phyloP scores from a whole-genome alignment of 169 alveolate species.

The Eimeria praecox region DNA sequence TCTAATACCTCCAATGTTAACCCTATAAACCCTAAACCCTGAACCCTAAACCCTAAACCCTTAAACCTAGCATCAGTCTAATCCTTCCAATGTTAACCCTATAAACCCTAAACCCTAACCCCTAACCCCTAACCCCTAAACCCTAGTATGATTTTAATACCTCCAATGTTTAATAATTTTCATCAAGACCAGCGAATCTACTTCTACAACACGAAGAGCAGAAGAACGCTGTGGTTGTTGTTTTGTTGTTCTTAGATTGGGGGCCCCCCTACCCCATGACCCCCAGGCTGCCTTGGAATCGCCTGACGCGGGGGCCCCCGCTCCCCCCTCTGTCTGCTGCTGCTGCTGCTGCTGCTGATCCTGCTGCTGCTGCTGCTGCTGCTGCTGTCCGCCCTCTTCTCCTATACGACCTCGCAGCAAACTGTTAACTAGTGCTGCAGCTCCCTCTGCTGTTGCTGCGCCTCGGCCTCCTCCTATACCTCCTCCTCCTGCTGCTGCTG shows the following conservation, averaged over 20 bases:
- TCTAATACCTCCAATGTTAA: conserved; percentile 87
- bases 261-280: conserved; percentile 41
- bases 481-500: not conserved
- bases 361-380: not conserved
- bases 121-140: conserved; percentile 24
- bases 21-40: too few relatives aligned
- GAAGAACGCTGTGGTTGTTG: not conserved
- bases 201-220: conserved; percentile 73
- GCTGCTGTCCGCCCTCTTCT: conserved; percentile 6
- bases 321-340: not conserved
- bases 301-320: not conserved
- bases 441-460: not conserved
- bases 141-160: not conserved
- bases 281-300: conserved; percentile 9
- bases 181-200: conserved; percentile 86
- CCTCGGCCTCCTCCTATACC: not conserved
- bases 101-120: conserved; percentile 15
- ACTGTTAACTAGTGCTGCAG: conserved; percentile 15
- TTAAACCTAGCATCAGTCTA: not conserved
- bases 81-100: conserved; percentile 88
- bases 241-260: not conserved
- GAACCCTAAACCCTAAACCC: conserved; percentile 42
- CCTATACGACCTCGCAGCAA: conserved; percentile 16
- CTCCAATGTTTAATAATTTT: conserved; percentile 91
- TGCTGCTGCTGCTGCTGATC: not conserved